Evolutionary conservation across 2,329 filamentous ascomycete species (phyloP).

Genomic region (Dactylonectria macrodidyma): DNA sequence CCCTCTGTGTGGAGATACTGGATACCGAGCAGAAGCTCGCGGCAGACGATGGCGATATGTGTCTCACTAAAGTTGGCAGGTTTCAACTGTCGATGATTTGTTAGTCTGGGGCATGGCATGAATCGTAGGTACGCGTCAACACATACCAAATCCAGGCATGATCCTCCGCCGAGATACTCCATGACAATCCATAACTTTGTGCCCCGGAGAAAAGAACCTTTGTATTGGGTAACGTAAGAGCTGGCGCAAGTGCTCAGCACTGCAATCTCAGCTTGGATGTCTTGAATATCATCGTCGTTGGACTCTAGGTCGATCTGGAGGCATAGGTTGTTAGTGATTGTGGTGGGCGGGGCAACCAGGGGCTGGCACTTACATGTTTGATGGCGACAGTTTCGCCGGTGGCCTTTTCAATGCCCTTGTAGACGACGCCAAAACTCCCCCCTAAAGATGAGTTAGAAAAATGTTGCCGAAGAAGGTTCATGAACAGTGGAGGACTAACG

Average conservation of each 20-base stretch:
- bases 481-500: conserved; percentile 71
- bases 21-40: conserved; percentile 89
- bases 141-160: conserved; percentile 90
- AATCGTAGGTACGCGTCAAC: neutral
- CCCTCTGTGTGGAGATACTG: conserved; percentile 95
- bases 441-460: conserved; percentile 65
- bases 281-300: conserved; percentile 97
- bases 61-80: conserved; percentile 89
- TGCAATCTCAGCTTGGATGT: conserved; percentile 97
- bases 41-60: conserved; percentile 94
- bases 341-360: conserved; percentile 35
- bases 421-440: conserved; percentile 96
- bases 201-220: conserved; percentile 94
- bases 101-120: conserved; percentile 12
- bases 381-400: conserved; percentile 96
- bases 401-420: conserved; percentile 92
- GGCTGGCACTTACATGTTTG: conserved; percentile 81
- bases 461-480: neutral
- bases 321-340: conserved; percentile 29
- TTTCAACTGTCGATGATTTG: conserved; percentile 76
- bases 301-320: conserved; percentile 97
- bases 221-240: conserved; percentile 95
- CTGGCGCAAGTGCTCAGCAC: conserved; percentile 96
- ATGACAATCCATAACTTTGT: conserved; percentile 99
- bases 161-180: conserved; percentile 96